phyloP scores from a whole-genome alignment of 2,329 filamentous ascomycete genomes.

The Ascochyta fabae region DNA sequence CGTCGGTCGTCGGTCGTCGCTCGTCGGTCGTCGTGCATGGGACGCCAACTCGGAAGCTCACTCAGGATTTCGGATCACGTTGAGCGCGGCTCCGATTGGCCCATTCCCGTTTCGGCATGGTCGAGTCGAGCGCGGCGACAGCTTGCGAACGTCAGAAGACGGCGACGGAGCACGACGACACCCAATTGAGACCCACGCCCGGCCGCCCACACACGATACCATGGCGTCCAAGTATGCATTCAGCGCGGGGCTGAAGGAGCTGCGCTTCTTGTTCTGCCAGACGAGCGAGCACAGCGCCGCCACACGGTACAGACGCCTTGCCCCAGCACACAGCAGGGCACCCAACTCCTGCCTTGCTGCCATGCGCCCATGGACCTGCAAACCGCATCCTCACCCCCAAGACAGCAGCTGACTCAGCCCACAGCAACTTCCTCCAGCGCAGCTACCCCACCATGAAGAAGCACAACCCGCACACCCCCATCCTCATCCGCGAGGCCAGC shows the following conservation, averaged over 20 bases:
- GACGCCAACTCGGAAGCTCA: constrained; percentile 16
- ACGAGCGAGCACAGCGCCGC: constrained; percentile 88
- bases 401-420: constrained; percentile 10
- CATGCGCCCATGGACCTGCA: neutral
- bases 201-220: constrained; percentile 33
- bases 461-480: constrained; percentile 92
- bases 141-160: constrained; percentile 8
- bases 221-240: constrained; percentile 97
- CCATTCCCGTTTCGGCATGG: constrained; percentile 17
- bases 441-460: constrained; percentile 99
- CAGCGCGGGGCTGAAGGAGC: constrained; percentile 85
- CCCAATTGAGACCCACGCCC: constrained; percentile 21
- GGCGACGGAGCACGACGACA: constrained; percentile 14
- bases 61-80: constrained; percentile 35
- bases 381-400: neutral
- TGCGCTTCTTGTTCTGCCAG: constrained; percentile 97
- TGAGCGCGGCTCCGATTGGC: constrained; percentile 34
- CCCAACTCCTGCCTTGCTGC: constrained; percentile 3
- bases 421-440: constrained; percentile 84
- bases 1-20: too few relatives aligned
- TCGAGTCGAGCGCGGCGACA: constrained; percentile 14
- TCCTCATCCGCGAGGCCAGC: constrained; percentile 90
- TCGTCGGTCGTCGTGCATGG: neutral
- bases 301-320: constrained; percentile 68
- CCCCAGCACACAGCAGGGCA: too few relatives aligned